phyloP scores from a whole-genome alignment of 2,329 filamentous ascomycete genomes.

The Orbilia brochopaga region DNA sequence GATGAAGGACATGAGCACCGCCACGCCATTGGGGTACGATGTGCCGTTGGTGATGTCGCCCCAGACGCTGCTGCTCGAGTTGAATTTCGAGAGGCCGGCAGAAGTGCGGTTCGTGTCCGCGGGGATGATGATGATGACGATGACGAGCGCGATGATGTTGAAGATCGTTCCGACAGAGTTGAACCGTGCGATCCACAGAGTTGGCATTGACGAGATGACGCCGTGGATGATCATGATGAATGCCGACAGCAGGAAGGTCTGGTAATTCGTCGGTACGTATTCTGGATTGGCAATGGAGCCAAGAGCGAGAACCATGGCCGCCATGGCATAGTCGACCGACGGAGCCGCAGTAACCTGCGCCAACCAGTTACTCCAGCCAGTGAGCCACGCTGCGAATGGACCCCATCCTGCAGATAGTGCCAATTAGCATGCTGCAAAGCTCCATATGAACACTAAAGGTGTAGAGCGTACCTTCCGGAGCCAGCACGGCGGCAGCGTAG shows the following conservation, averaged over 20 bases:
- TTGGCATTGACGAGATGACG: constrained; percentile 72
- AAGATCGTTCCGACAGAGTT: constrained; percentile 74
- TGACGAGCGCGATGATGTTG: constrained; percentile 71
- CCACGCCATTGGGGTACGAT: constrained; percentile 70
- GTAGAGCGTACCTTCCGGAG: constrained; percentile 59
- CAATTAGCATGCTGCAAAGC: constrained; percentile 53
- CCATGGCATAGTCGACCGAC: constrained; percentile 70
- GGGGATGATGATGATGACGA: constrained; percentile 73
- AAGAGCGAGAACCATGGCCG: constrained; percentile 74
- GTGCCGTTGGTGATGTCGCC: constrained; percentile 70
- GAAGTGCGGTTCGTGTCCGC: constrained; percentile 62
- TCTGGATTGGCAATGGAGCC: constrained; percentile 70
- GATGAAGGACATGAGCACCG: constrained; percentile 74
- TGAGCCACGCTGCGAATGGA: constrained; percentile 71
- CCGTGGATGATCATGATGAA: constrained; percentile 73
- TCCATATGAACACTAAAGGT: not conserved
- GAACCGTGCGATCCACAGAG: constrained; percentile 71
- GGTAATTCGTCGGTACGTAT: constrained; percentile 70
- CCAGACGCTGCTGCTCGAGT: constrained; percentile 67
- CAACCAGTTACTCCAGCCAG: constrained; percentile 74
- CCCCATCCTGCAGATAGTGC: constrained; percentile 62
- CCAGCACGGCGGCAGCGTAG: constrained; percentile 74
- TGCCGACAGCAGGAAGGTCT: constrained; percentile 71
- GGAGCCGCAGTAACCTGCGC: constrained; percentile 71
- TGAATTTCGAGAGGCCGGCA: constrained; percentile 69